Evolutionary conservation across 2,329 filamentous ascomycete species (phyloP).

Genomic region (Exophiala mesophila): DNA sequence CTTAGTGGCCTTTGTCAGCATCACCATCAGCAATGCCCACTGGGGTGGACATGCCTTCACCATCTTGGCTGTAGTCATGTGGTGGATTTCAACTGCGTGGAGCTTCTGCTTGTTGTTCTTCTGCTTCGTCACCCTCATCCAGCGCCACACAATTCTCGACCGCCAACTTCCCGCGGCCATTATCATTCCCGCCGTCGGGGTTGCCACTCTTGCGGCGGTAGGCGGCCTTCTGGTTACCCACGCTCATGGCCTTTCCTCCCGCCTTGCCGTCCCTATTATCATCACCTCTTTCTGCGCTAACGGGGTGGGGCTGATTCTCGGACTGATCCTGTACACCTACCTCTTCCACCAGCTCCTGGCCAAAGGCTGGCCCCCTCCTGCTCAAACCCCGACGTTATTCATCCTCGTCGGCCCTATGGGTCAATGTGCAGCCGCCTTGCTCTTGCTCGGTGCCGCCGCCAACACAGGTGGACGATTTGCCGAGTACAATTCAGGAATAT

Average conservation of each 20-base stretch:
- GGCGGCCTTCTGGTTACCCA: slow-evolving; percentile 15
- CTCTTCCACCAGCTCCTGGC: slow-evolving; percentile 19
- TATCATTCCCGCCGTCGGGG: slow-evolving; percentile 25
- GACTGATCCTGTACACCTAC: slow-evolving; percentile 34
- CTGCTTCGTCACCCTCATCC: slow-evolving; percentile 31
- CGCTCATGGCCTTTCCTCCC: slow-evolving; percentile 23
- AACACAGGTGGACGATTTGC: slow-evolving; percentile 30
- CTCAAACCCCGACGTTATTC: slow-evolving; percentile 31
- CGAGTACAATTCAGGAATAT: slow-evolving; percentile 31
- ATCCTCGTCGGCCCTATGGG: slow-evolving; percentile 41
- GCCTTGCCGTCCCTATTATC: slow-evolving; percentile 36
- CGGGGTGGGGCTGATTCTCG: slow-evolving; percentile 32
- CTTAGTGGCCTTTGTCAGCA: slow-evolving; percentile 29
- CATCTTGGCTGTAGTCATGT: slow-evolving; percentile 35
- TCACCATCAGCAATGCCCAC: slow-evolving; percentile 53
- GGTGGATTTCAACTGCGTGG: slow-evolving; percentile 36
- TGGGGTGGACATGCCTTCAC: slow-evolving; percentile 30
- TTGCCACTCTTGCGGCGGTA: slow-evolving; percentile 19
- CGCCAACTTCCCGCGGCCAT: slow-evolving; percentile 35
- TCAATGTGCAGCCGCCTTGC: slow-evolving; percentile 31
- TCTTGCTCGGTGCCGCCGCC: slow-evolving; percentile 35
- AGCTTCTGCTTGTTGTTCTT: slow-evolving; percentile 28
- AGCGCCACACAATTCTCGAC: slow-evolving; percentile 34
- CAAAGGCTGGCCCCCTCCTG: slow-evolving; percentile 25
- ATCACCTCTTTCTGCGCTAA: slow-evolving; percentile 38